A percentile compares a stretch with the other conserved stretches of the same genome.
These are phyloP conservation scores for Boletus rubescentipes DNA, from an alignment of 768 basidiomycete species.

Conservation along the genomic window DNA sequence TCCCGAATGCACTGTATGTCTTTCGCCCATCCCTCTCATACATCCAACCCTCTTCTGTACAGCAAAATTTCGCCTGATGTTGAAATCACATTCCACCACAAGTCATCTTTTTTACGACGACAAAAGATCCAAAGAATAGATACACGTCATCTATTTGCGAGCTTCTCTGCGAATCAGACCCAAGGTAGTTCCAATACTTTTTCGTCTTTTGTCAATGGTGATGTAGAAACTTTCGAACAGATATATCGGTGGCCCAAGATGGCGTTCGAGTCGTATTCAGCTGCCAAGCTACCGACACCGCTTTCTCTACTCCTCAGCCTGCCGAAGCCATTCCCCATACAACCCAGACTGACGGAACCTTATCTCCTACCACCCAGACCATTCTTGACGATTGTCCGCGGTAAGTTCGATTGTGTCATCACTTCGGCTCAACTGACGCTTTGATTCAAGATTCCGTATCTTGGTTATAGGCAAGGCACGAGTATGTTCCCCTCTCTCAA, in stretches of 20 bases:
- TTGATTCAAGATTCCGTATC: neutral
- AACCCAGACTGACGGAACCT: neutral
- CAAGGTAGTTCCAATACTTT: neutral
- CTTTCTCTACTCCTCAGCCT: neutral
- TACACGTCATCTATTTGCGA: neutral
- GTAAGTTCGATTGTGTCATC: neutral
- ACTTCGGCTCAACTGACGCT: neutral
- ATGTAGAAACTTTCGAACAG: neutral
- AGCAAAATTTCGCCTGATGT: neutral
- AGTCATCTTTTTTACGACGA: neutral
- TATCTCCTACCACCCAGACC: neutral
- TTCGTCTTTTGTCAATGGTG: neutral
- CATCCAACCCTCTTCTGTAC: neutral
- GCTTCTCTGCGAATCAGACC: neutral
- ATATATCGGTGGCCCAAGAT: neutral
- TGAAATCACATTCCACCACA: neutral
- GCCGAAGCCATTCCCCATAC: neutral
- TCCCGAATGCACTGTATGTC: neutral
- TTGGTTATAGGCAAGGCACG: slow-evolving; percentile 1
- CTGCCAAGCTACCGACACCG: neutral
- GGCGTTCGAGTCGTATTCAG: neutral
- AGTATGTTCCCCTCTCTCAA: too few species aligned
- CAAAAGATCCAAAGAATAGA: neutral
- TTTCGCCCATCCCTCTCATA: neutral
- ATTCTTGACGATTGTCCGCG: neutral